These are phyloP conservation scores for Botrytis pseudocinerea DNA, from an alignment of 2,329 filamentous ascomycete species.

Conservation along the genomic window DNA sequence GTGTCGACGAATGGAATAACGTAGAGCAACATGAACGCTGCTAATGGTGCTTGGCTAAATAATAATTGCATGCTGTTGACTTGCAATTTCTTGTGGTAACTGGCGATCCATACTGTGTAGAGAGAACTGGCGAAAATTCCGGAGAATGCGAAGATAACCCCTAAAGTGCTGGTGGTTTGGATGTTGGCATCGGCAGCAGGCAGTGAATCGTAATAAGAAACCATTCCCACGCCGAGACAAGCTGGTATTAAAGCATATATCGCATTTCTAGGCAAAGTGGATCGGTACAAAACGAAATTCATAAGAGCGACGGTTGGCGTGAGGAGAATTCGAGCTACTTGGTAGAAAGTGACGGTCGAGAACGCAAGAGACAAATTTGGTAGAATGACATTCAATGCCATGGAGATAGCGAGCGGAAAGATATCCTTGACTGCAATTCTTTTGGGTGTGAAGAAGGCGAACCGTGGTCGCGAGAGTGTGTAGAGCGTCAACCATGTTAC, in stretches of 20 bases:
- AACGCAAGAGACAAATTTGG: constrained; percentile 68
- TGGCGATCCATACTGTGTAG: constrained; percentile 69
- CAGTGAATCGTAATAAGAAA: constrained; percentile 68
- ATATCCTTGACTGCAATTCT: constrained; percentile 57
- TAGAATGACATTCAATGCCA: constrained; percentile 69
- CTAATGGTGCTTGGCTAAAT: constrained; percentile 66
- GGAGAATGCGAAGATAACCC: constrained; percentile 63
- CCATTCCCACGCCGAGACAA: constrained; percentile 63
- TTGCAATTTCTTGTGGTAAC: constrained; percentile 64
- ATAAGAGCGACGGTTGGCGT: constrained; percentile 65
- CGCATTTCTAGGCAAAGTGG: constrained; percentile 56
- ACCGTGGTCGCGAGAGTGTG: constrained; percentile 57
- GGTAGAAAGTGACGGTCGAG: constrained; percentile 69
- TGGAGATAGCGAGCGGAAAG: constrained; percentile 64
- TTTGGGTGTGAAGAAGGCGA: constrained; percentile 60
- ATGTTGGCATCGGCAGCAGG: constrained; percentile 49
- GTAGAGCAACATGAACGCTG: constrained; percentile 63
- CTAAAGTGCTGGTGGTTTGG: constrained; percentile 57
- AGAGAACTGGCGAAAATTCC: constrained; percentile 66
- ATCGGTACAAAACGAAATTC: constrained; percentile 62
- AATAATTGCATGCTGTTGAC: constrained; percentile 70
- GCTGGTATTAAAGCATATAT: constrained; percentile 56
- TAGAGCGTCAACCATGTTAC: constrained; percentile 66
- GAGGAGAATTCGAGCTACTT: constrained; percentile 66
- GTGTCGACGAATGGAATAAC: constrained; percentile 66